These are phyloP conservation scores for Uromyces viciae-fabae DNA, from an alignment of 1,284 basidiomycete genomes.

Conservation along the genomic window DNA sequence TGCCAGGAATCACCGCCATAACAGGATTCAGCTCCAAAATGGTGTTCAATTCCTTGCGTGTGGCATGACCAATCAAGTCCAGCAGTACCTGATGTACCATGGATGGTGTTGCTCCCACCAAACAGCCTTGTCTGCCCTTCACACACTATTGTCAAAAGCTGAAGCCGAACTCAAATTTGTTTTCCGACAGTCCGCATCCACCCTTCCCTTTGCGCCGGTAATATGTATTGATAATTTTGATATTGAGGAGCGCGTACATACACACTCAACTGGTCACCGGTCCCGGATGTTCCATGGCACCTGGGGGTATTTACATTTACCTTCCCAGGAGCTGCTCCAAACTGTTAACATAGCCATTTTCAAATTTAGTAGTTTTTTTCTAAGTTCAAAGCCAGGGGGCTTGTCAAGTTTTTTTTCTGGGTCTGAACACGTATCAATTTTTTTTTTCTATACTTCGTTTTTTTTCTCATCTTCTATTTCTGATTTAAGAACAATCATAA, in stretches of 20 bases:
- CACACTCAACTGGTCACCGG: neutral
- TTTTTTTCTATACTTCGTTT: too few relatives aligned
- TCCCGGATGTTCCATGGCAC: conserved; percentile 5
- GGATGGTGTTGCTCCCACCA: neutral
- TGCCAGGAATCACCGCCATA: neutral
- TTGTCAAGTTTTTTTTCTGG: too few relatives aligned
- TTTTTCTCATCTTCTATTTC: too few relatives aligned
- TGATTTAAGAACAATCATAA: too few relatives aligned
- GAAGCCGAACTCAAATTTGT: neutral
- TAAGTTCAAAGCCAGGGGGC: too few relatives aligned
- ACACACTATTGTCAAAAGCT: neutral
- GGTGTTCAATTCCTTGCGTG: neutral
- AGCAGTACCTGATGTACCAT: conserved; percentile 1
- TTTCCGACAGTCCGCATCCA: neutral
- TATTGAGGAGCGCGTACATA: conserved; percentile 1
- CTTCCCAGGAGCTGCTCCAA: neutral
- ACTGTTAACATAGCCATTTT: too few relatives aligned
- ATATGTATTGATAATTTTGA: conserved; percentile 17
- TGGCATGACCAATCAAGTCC: neutral
- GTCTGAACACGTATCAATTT: too few relatives aligned
- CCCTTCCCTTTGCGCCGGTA: neutral
- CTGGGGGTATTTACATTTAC: conserved; percentile 1
- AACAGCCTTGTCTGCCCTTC: neutral
- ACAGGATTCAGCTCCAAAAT: neutral
- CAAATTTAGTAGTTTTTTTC: too few relatives aligned